Percentiles rank a stretch among this genome's conserved stretches.
Evolutionary conservation across 2,329 filamentous ascomycete species (phyloP).

Genomic region (Lecanicillium sp.): DNA sequence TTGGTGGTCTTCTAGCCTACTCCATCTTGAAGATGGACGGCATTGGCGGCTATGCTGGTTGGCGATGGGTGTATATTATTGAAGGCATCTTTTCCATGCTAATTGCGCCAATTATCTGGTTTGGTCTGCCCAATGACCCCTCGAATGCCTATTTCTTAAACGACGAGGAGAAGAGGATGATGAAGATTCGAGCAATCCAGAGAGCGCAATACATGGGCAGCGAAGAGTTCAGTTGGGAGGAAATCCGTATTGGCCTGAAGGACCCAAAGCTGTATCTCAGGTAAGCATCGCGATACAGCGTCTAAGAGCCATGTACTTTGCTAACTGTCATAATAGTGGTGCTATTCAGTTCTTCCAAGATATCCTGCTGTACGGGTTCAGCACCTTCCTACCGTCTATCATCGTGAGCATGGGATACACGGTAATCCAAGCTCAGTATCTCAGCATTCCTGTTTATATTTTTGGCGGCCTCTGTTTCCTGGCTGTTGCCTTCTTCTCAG

Average conservation of each 20-base stretch:
- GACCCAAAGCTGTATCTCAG: conserved; percentile 46
- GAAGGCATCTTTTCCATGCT: conserved; percentile 38
- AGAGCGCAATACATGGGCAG: conserved; percentile 38
- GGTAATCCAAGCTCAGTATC: conserved; percentile 41
- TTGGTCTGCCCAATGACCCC: conserved; percentile 38
- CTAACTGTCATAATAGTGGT: conserved; percentile 15
- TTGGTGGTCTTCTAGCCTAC: conserved; percentile 36
- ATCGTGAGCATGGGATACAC: conserved; percentile 43
- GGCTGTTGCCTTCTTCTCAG: conserved; percentile 35
- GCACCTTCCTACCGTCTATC: conserved; percentile 50
- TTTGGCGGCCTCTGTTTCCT: conserved; percentile 40
- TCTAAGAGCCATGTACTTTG: conserved; percentile 2
- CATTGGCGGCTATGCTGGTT: conserved; percentile 33
- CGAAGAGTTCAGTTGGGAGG: conserved; percentile 41
- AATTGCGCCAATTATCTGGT: conserved; percentile 35
- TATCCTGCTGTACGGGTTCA: conserved; percentile 48
- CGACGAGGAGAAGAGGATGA: conserved; percentile 39
- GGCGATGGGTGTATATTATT: conserved; percentile 44
- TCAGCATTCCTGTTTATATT: conserved; percentile 50
- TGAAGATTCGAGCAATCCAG: conserved; percentile 38
- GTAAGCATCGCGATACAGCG: conserved; percentile 13
- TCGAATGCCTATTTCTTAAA: conserved; percentile 40
- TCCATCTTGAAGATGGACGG: conserved; percentile 39
- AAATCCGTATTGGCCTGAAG: conserved; percentile 36
- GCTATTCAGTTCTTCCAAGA: conserved; percentile 44